Evolutionary conservation across 2,329 filamentous ascomycete genomes (phyloP).

Genomic region (Alternaria tenuissima): DNA sequence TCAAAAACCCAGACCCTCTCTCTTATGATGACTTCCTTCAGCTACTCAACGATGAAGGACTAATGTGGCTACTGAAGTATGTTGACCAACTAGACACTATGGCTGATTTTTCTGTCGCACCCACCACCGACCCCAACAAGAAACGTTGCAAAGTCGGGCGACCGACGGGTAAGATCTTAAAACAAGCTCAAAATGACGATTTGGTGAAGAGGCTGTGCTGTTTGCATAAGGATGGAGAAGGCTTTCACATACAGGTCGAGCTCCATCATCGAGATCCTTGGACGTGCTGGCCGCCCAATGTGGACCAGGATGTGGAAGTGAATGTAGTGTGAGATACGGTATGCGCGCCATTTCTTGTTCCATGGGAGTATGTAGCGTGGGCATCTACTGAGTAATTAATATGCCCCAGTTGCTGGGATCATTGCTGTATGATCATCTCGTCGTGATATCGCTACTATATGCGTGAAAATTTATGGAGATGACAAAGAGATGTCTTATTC

Average conservation of each 20-base stretch:
- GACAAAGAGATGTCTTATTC: not conserved
- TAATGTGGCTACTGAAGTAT: not conserved
- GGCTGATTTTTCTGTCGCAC: not conserved
- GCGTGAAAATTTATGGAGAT: not conserved
- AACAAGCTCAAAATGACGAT: not conserved
- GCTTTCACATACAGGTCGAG: not conserved
- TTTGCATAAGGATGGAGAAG: not conserved
- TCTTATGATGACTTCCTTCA: not conserved
- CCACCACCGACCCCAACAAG: not conserved
- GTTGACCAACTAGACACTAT: not conserved
- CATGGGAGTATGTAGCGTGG: too few species aligned
- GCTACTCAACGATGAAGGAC: not conserved
- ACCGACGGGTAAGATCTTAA: not conserved
- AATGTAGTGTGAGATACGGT: too few species aligned
- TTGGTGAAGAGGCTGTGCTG: not conserved
- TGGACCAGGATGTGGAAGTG: not conserved
- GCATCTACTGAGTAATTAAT: too few species aligned
- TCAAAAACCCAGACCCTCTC: not conserved
- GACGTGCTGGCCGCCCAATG: not conserved
- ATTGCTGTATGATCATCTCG: too few species aligned
- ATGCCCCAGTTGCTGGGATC: too few species aligned
- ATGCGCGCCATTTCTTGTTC: not conserved
- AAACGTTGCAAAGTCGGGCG: not conserved
- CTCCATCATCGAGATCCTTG: not conserved
- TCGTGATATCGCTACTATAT: not conserved